Percentiles rank a stretch among this genome's conserved stretches.
phyloP scores from a whole-genome alignment of 495 filamentous ascomycete species.

The Xylaria grammica region DNA sequence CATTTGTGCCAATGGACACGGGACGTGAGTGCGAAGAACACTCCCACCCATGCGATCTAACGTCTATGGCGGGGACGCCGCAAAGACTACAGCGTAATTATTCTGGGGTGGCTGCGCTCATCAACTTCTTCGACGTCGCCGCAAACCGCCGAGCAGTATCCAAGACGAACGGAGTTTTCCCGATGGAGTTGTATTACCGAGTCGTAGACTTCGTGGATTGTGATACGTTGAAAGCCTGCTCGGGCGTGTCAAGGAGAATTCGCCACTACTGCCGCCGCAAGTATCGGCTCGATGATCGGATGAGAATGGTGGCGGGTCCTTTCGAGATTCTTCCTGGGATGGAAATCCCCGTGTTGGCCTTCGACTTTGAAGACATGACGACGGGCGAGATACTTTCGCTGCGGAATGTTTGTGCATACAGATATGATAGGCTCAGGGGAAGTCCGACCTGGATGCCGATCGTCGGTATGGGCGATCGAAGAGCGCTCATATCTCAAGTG shows the following conservation, averaged over 20 bases:
- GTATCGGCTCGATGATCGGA: not conserved
- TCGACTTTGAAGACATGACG: not conserved
- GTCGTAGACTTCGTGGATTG: not conserved
- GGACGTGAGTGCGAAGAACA: too few relatives aligned
- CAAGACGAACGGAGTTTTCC: not conserved
- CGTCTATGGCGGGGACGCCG: not conserved
- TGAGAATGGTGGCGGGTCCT: not conserved
- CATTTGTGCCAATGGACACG: too few relatives aligned
- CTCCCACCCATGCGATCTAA: too few relatives aligned
- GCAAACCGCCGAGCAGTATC: not conserved
- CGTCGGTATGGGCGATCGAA: too few relatives aligned
- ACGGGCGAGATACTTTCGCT: not conserved
- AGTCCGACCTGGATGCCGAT: too few relatives aligned
- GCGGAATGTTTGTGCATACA: too few relatives aligned
- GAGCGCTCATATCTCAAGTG: too few relatives aligned
- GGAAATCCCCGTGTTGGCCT: not conserved
- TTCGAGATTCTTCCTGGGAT: not conserved
- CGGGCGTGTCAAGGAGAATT: not conserved
- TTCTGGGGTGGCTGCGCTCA: conserved; percentile 3
- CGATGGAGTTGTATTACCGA: not conserved
- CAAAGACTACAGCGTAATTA: not conserved
- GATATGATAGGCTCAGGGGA: too few relatives aligned
- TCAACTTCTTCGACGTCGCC: conserved; percentile 14
- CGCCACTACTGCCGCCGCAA: not conserved
- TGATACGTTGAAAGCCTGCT: not conserved